These are phyloP conservation scores for Neonectria magnoliae DNA, from an alignment of 2,329 filamentous ascomycete genomes.

Conservation along the genomic window DNA sequence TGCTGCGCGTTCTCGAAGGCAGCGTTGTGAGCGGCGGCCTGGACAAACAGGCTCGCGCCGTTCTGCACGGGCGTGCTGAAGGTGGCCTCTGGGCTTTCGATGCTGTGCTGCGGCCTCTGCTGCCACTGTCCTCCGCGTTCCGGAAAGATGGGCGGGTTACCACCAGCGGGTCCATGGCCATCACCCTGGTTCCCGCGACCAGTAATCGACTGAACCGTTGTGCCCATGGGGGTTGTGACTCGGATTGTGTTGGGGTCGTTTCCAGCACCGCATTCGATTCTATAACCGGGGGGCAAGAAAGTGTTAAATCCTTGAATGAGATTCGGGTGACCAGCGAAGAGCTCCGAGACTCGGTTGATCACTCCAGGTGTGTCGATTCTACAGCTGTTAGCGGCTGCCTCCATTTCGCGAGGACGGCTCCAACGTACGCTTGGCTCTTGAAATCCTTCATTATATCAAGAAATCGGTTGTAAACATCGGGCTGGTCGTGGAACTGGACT, in stretches of 20 bases:
- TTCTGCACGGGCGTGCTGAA: constrained; percentile 68
- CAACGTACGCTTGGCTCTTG: constrained; percentile 89
- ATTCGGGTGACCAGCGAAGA: constrained; percentile 95
- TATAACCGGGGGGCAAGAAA: constrained; percentile 92
- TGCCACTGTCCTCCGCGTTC: constrained; percentile 66
- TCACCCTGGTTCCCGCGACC: constrained; percentile 61
- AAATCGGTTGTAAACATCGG: constrained; percentile 96
- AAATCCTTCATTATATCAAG: constrained; percentile 99
- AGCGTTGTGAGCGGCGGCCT: constrained; percentile 51
- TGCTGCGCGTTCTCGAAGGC: constrained; percentile 48
- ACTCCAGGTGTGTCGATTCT: constrained; percentile 97
- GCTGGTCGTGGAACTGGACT: constrained; percentile 95
- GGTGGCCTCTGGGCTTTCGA: constrained; percentile 70
- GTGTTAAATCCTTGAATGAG: constrained; percentile 99
- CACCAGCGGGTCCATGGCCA: constrained; percentile 48
- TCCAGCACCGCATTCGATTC: constrained; percentile 93
- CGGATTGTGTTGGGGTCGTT: constrained; percentile 96
- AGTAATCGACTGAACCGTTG: constrained; percentile 88
- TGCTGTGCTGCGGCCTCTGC: constrained; percentile 65
- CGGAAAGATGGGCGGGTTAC: constrained; percentile 57
- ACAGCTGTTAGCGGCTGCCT: constrained; percentile 41
- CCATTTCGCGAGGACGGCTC: not conserved
- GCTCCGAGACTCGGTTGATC: constrained; percentile 93
- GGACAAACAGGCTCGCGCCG: constrained; percentile 59
- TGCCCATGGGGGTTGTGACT: constrained; percentile 98